Evolutionary conservation across 768 basidiomycete species (phyloP).

Genomic region (Mrakia hoshinonis): DNA sequence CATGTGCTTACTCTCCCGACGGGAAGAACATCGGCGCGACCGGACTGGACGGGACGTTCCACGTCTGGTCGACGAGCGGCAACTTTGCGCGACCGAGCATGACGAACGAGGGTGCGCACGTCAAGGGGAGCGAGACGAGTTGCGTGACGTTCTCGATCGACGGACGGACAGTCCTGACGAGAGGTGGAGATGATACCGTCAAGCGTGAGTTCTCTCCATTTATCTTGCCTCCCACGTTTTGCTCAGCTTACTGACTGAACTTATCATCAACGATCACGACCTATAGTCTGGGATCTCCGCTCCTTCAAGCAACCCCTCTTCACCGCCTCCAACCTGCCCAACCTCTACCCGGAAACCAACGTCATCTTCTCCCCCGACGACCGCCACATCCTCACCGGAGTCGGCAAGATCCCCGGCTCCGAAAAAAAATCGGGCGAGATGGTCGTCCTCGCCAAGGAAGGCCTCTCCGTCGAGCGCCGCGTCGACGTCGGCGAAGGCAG

Average conservation of each 20-base stretch:
- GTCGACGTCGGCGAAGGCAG: slow-evolving; percentile 39
- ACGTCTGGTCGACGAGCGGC: slow-evolving; percentile 83
- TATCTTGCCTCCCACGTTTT: background rate
- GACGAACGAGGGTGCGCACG: slow-evolving; percentile 77
- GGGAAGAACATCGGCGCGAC: slow-evolving; percentile 88
- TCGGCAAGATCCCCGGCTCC: slow-evolving; percentile 50
- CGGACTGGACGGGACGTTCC: slow-evolving; percentile 81
- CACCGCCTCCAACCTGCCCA: slow-evolving; percentile 55
- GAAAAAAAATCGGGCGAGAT: slow-evolving; percentile 54
- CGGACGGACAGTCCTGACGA: slow-evolving; percentile 69
- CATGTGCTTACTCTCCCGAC: slow-evolving; percentile 80
- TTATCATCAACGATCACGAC: too few species aligned
- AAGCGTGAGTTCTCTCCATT: slow-evolving; percentile 59
- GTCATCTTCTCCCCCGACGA: slow-evolving; percentile 93
- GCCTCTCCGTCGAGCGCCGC: slow-evolving; percentile 49
- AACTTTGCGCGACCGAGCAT: slow-evolving; percentile 89
- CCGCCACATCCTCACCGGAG: slow-evolving; percentile 74
- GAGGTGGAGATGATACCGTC: slow-evolving; percentile 90
- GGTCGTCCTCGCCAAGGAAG: slow-evolving; percentile 62
- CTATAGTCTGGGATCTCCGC: slow-evolving; percentile 93
- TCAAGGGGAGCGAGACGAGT: slow-evolving; percentile 75
- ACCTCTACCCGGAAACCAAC: slow-evolving; percentile 85
- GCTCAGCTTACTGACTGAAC: too few species aligned
- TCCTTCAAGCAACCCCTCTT: slow-evolving; percentile 82
- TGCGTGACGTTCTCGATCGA: slow-evolving; percentile 83